Base-by-base conservation (phyloP, 2,329 filamentous ascomycete genomes). In the Xylariomycetidae sp. region DNA sequence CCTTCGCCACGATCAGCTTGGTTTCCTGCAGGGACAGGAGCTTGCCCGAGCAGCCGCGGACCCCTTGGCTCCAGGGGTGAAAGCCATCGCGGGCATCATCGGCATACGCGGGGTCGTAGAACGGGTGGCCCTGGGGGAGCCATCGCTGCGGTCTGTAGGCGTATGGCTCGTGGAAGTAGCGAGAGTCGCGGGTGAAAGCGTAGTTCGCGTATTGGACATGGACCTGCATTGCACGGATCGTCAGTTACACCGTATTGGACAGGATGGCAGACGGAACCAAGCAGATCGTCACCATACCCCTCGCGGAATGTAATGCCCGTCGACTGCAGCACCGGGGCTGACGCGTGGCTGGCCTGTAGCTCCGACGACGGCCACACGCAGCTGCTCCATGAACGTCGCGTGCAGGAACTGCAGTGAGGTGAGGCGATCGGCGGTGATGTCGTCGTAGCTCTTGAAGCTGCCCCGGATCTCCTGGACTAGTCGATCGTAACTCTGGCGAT, bases 271-370 rank as follows among this genome's bases (percentile, higher is more conserved):
- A n/a, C n/a, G n/a, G n/a, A n/a, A n/a, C n/a, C n/a, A n/a, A n/a
- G n/a, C n/a, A n/a, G n/a, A n/a, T n/a, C n/a, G n/a, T n/a, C n/a
- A n/a, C n/a, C n/a, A n/a, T n/a, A n/a, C n/a, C n/a, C n/a, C n/a
- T n/a, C n/a, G n/a, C 20, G 25, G 6, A 13, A 48, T 47, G 22
- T 46, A 50, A 18, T 42, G 19, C 3, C 43, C 44, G 16, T 49
- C 44, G 2, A 48, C 42, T 15, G 20, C 32, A 5, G 44, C 38
- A 7, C 47, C 47, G 6, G 49, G 49, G 20, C 46, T 46, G 9
- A 40, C 19, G 2, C 43, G 40, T 2, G 46, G 37, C 19, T 39
- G 20, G 1, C 47, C 46, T 4, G 27, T 42, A 15, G 29, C 29
- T 6, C 24, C 35, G 4, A 29, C 28, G 4, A 34, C 27, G 4